Base-by-base conservation (phyloP, 306 rosid genomes). In the Lagenaria siceraria region DNA sequence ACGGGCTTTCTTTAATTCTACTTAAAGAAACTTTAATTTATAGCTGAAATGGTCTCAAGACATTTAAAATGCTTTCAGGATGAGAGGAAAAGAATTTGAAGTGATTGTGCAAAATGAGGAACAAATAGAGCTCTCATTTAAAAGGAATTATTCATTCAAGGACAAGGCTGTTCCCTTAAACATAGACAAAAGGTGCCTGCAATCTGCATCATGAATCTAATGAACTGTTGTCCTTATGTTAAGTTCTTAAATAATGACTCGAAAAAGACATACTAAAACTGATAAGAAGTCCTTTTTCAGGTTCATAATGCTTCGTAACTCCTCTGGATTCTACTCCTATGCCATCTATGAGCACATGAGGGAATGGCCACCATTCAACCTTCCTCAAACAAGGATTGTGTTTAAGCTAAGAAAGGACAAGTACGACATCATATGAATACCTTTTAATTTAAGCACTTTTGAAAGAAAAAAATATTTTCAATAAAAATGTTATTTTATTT, bases 341-440 rank as follows among this genome's bases (percentile, higher is more conserved):
- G 97, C 92, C 78, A 88, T 95, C 59, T 95, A 87, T 66, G 98
- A 95, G 75, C 98, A 95, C 84, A 80, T 86, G 33, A 49, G 27
- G 80, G 92, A 87, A 2, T 95, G 98, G 97, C 97, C 97, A 48
- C 96, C 85, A 71, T 92, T 95, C 83, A 80, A 74, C 84, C 89
- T 95, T 49, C 93, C 48, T 35, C 93, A 95, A 85, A 92, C 98
- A 73, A 89, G 98, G 84, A 84, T 92, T 62, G 96, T 92, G 36
- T 95, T 95, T 88, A 95, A 95, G 87, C 98, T 95, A 75, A 83
- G 97, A 83, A 95, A 89, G 86, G 97, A 95, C 86, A 95, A 90
- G 97, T 95, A 90, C 0, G 55, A 15, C 6, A 14, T 5, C 25
- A 70, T 3, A 43, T 12, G 3, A 0, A 43, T 43, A 43, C 49